A percentile compares a stretch with the other conserved stretches of the same genome.
phyloP scores from a whole-genome alignment of 1,284 basidiomycete species.

The Lignosus rhinocerotis region DNA sequence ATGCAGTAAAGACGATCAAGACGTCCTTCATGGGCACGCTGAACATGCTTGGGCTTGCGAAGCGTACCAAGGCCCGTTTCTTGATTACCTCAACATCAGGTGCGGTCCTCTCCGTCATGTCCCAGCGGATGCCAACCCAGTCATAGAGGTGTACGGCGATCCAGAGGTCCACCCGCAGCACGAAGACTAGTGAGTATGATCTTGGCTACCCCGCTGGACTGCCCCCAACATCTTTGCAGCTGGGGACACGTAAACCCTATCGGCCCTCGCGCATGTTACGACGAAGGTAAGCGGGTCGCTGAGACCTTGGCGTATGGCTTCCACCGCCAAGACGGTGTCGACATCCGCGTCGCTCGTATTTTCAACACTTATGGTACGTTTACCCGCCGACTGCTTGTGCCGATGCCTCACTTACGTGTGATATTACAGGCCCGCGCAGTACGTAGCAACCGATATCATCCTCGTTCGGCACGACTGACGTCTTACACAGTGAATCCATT shows the following conservation, averaged over 20 bases:
- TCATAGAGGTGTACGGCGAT: constrained; percentile 91
- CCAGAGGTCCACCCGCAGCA: constrained; percentile 95
- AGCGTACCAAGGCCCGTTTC: constrained; percentile 96
- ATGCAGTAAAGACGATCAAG: constrained; percentile 96
- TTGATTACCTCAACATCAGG: constrained; percentile 92
- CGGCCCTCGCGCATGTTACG: constrained; percentile 96
- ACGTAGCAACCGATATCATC: constrained; percentile 25
- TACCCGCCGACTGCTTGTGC: not conserved
- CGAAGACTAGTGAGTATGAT: constrained; percentile 80
- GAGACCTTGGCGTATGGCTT: constrained; percentile 96
- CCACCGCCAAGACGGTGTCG: constrained; percentile 91
- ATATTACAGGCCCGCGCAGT: constrained; percentile 47
- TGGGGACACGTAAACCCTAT: constrained; percentile 99
- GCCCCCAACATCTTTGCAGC: constrained; percentile 40
- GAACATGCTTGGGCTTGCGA: constrained; percentile 98
- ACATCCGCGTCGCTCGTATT: constrained; percentile 94
- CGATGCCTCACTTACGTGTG: not conserved
- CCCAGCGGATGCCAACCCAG: not conserved
- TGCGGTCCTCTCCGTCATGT: constrained; percentile 33
- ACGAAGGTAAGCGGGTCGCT: constrained; percentile 96
- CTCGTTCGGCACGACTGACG: not conserved
- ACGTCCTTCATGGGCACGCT: constrained; percentile 97
- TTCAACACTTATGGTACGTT: constrained; percentile 84
- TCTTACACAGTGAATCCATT: constrained; percentile 82
- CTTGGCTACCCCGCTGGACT: not conserved